Conservation (phyloP, 2,329 filamentous ascomycete species). For the Penicillium sp. region DNA sequence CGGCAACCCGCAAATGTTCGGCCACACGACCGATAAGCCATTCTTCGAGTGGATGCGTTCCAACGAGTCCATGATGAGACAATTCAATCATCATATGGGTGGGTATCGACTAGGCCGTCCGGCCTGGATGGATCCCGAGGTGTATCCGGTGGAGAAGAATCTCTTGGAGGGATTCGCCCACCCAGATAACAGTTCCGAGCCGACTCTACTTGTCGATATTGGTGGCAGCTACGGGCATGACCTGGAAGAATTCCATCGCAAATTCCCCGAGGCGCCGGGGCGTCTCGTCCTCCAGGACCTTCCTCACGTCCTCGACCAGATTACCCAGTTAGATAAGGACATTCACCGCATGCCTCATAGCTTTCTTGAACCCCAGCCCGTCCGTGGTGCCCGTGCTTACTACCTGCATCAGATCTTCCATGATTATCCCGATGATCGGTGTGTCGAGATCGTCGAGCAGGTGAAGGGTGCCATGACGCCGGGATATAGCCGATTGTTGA, state of each 20-base stretch:
- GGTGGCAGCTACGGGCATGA: neutral
- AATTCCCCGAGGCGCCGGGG: neutral
- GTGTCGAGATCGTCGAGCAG: neutral
- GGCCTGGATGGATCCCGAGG: neutral
- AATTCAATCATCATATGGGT: conserved; percentile 1
- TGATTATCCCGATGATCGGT: neutral
- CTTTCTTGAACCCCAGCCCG: neutral
- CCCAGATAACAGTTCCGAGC: neutral
- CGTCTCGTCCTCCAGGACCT: neutral
- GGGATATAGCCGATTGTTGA: neutral
- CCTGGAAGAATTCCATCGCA: neutral
- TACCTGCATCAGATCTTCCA: neutral
- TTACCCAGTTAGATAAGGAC: neutral
- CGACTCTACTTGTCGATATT: neutral
- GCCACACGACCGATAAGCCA: no score
- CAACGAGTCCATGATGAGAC: neutral
- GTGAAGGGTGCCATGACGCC: neutral
- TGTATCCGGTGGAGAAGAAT: neutral
- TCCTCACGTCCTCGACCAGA: neutral
- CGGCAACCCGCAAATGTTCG: no score
- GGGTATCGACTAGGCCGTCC: neutral
- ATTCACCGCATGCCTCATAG: neutral
- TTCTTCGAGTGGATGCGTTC: no score
- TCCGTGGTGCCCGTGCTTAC: neutral
- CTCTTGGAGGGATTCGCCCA: neutral